These are phyloP conservation scores for Ceratobasidium sp. DNA, from an alignment of 1,284 basidiomycete species.

Conservation along the genomic window DNA sequence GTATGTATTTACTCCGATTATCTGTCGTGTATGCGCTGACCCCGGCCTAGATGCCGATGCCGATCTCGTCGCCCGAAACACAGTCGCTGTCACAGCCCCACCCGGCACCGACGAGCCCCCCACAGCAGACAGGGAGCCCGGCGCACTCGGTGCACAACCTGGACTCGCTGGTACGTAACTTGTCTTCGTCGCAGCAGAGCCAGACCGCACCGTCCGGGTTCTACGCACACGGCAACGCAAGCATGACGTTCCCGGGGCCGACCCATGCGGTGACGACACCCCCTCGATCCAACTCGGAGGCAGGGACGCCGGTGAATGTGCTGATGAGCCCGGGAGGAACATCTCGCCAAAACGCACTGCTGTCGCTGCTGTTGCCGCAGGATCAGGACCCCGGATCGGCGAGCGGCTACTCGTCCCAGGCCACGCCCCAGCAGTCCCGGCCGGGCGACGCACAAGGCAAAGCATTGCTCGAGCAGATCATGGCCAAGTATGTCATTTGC, in stretches of 20 bases:
- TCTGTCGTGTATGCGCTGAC: not conserved
- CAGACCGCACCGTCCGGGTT: conserved; percentile 50
- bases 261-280: conserved; percentile 54
- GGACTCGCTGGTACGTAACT: conserved; percentile 65
- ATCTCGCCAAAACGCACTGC: conserved; percentile 65
- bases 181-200: conserved; percentile 45
- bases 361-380: conserved; percentile 64
- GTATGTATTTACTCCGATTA: not conserved
- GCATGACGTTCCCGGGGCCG: conserved; percentile 53
- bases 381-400: conserved; percentile 52
- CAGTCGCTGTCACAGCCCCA: conserved; percentile 14
- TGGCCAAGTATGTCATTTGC: conserved; percentile 68
- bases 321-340: conserved; percentile 33
- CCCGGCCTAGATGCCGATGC: conserved; percentile 18
- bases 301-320: conserved; percentile 55
- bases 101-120: conserved; percentile 2
- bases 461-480: conserved; percentile 75
- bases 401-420: conserved; percentile 45
- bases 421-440: conserved; percentile 60
- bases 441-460: conserved; percentile 74
- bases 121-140: not conserved
- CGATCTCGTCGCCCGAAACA: conserved; percentile 29
- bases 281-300: conserved; percentile 55
- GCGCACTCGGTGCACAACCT: conserved; percentile 49
- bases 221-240: conserved; percentile 55